Conservation (phyloP, 768 basidiomycete species). For the Leccinum disarticulatum region DNA sequence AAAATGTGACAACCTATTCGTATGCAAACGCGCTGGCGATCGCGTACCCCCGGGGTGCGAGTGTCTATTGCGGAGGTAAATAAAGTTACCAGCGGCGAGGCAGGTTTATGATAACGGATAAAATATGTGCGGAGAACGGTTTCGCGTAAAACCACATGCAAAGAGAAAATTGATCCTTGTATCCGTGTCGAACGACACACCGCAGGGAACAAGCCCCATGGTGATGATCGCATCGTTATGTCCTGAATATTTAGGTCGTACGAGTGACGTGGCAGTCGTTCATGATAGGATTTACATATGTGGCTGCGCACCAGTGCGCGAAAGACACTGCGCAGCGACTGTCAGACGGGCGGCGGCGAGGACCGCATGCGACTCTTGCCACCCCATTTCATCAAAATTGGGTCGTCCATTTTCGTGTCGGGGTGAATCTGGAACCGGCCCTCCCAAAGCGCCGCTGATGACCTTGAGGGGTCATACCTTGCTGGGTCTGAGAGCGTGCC, state of each 20-base stretch:
- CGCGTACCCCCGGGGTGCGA: background rate
- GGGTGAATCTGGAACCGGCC: constrained; percentile 88
- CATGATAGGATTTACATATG: constrained; percentile 4
- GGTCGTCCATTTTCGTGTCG: constrained; percentile 72
- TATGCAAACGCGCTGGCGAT: background rate
- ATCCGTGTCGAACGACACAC: background rate
- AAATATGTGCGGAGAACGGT: constrained; percentile 19
- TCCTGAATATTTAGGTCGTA: constrained; percentile 12
- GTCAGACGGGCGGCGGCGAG: constrained; percentile 21
- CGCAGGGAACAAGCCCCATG: constrained; percentile 12
- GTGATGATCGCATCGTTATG: constrained; percentile 1
- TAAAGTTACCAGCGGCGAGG: constrained; percentile 17
- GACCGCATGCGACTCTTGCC: constrained; percentile 12
- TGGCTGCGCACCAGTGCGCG: background rate
- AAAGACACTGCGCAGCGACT: background rate
- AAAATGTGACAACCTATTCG: background rate
- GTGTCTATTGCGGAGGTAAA: constrained; percentile 5
- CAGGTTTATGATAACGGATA: constrained; percentile 22
- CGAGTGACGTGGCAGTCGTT: constrained; percentile 6
- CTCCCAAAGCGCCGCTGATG: constrained; percentile 80
- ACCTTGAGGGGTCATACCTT: constrained; percentile 71
- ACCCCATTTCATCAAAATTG: constrained; percentile 37
- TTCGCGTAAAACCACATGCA: background rate
- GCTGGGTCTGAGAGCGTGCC: constrained; percentile 74
- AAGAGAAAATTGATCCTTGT: background rate